Conservation (phyloP, 73 alveolate species). For the Stentor coeruleus region DNA sequence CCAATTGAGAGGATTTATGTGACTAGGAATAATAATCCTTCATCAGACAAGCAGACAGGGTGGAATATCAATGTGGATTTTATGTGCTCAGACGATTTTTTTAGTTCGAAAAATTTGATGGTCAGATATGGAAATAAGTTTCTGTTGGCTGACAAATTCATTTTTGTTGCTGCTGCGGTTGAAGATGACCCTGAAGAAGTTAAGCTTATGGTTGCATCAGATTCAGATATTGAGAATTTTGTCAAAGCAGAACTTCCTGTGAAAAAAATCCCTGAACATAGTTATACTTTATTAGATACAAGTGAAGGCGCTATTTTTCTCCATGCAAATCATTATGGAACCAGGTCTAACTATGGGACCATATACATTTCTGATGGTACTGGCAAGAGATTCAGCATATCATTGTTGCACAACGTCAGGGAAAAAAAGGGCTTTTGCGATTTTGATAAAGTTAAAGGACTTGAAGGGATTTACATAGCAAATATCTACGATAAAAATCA, state of each 20-base stretch:
- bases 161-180: constrained; percentile 77
- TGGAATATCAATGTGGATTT: constrained; percentile 45
- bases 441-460: constrained; percentile 44
- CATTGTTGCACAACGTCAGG: constrained; percentile 70
- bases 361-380: constrained; percentile 73
- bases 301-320: constrained; percentile 49
- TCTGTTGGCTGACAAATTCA: constrained; percentile 59
- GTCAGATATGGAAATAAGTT: constrained; percentile 79
- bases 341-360: constrained; percentile 60
- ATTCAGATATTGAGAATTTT: constrained; percentile 48
- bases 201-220: constrained; percentile 48
- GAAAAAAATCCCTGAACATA: constrained; percentile 40
- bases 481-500: constrained; percentile 37
- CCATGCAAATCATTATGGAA: constrained; percentile 60
- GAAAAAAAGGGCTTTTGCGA: constrained; percentile 68
- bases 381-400: constrained; percentile 69
- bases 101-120: constrained; percentile 50
- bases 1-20: constrained; percentile 48
- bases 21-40: constrained; percentile 41
- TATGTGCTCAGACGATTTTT: constrained; percentile 76
- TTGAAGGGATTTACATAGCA: constrained; percentile 39
- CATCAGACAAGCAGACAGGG: constrained; percentile 44
- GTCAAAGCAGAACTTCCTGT: constrained; percentile 63
- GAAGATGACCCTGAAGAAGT: constrained; percentile 55
- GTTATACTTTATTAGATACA: constrained; percentile 57